Base-by-base conservation (phyloP, 805 yeast genomes). In the Kluyveromyces nonfermentans region DNA sequence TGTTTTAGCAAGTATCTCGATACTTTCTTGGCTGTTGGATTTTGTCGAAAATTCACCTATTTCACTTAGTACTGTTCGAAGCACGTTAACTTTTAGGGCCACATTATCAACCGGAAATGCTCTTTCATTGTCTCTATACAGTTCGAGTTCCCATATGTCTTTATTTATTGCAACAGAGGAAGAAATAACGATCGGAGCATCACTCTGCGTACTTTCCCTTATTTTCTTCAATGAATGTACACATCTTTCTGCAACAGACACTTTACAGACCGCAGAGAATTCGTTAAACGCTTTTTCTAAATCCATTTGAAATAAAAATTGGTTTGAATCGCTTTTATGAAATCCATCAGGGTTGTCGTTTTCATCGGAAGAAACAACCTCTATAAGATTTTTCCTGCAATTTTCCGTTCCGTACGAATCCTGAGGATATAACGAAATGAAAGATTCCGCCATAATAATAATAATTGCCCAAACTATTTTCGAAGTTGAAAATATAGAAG, bases 51-150 rank as follows among this genome's bases (percentile, higher is more conserved):
- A 44, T 16, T 50, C 51, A 8, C 41, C 41, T 14, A 52, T 41
- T 18, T 46, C 34, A 6, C 45, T 45, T 15, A 41, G 28, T 34
- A 49, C 34, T 17, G 51, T 46, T 12, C 46, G 41, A 36, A 52
- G 33, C 8, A 49, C 42, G 21, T 49, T 50, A 36, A 51, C 46
- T 31, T 52, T 52, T 33, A 49, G 42, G 20, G 51, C 50, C 19
- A 52, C 54, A 34, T 50, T 43, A 5, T 38, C 40, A 14, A 52
- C 35, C 7, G 56, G 54, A 36, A 52, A 47, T 6, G 35, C 25
- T 4, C 36, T 32, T n/a, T 44, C 46, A 25, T 39, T 41, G 15
- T 41, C 38, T 16, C 42, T 37, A 32, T 47, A 47, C 10, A 41
- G 33, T 10, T 36, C 33, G 9, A 42, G 30, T 25, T 48, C 47